A percentile compares a stretch with the other conserved stretches of the same genome.
Evolutionary conservation across 2,329 filamentous ascomycete genomes (phyloP).

Genomic region (Aspergillus bombycis): DNA sequence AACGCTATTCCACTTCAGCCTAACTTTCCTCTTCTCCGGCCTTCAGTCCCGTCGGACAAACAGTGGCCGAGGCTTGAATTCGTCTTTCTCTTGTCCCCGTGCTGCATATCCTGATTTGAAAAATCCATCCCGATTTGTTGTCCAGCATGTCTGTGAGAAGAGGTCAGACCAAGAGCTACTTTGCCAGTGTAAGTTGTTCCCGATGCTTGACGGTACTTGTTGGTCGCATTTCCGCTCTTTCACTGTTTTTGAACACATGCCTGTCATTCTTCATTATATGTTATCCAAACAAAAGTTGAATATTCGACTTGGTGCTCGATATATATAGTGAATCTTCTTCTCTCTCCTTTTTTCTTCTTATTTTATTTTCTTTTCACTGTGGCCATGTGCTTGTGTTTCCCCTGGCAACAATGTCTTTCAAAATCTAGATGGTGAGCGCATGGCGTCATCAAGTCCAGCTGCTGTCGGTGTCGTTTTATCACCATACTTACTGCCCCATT

Average conservation of each 20-base stretch:
- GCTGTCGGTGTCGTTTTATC: background rate
- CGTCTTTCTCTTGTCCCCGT: conserved; percentile 7
- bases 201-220: background rate
- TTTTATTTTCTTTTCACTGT: conserved; percentile 1
- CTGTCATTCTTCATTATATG: background rate
- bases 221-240: background rate
- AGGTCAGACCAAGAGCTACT: conserved; percentile 39
- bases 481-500: conserved; percentile 3
- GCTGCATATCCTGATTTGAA: conserved; percentile 6
- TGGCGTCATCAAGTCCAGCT: conserved; percentile 5
- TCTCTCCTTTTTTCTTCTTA: background rate
- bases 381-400: background rate
- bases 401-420: background rate
- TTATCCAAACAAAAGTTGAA: background rate
- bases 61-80: conserved; percentile 22
- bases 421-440: background rate
- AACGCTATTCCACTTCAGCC: conserved; percentile 1
- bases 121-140: conserved; percentile 2
- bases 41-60: conserved; percentile 18
- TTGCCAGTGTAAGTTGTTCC: conserved; percentile 38
- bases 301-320: background rate
- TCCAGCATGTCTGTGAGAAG: conserved; percentile 35
- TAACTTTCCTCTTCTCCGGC: conserved; percentile 8
- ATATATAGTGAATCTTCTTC: background rate
- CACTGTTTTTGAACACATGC: background rate